phyloP scores from a whole-genome alignment of 495 filamentous ascomycete genomes.

The Glonium stellatum region DNA sequence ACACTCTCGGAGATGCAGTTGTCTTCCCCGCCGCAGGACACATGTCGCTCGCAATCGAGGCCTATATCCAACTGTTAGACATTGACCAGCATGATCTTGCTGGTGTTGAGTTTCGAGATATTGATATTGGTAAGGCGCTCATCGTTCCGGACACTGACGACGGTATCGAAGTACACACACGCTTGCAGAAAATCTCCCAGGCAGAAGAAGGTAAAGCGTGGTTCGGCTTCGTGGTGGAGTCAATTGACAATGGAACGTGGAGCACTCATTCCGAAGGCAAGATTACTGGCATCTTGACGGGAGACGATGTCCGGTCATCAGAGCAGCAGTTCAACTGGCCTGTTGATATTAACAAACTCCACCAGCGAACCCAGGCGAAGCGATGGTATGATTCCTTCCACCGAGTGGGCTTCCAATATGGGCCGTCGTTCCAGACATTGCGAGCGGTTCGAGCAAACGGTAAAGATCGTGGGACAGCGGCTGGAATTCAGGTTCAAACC shows the following conservation, averaged over 20 bases:
- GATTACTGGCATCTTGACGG: neutral
- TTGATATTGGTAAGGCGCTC: neutral
- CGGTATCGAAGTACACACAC: neutral
- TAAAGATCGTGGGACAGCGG: conserved; percentile 1
- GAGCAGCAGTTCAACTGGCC: neutral
- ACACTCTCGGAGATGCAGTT: neutral
- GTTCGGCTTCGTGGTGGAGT: conserved; percentile 6
- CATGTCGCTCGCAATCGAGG: neutral
- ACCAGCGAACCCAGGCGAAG: neutral
- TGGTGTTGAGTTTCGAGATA: neutral
- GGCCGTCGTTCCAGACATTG: conserved; percentile 19
- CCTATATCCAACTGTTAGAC: neutral
- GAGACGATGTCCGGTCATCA: neutral
- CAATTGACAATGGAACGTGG: conserved; percentile 3
- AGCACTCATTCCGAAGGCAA: neutral
- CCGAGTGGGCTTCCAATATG: conserved; percentile 22
- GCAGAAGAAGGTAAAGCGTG: neutral
- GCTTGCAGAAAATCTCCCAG: neutral
- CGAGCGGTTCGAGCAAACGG: conserved; percentile 6
- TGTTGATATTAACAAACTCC: neutral
- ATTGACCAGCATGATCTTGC: neutral
- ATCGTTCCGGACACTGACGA: neutral
- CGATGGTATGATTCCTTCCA: conserved; percentile 20
- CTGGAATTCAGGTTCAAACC: conserved; percentile 3
- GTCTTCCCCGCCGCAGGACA: conserved; percentile 3